Evolutionary conservation across 495 filamentous ascomycete species (phyloP).

Genomic region (Trichoderma gamsii): DNA sequence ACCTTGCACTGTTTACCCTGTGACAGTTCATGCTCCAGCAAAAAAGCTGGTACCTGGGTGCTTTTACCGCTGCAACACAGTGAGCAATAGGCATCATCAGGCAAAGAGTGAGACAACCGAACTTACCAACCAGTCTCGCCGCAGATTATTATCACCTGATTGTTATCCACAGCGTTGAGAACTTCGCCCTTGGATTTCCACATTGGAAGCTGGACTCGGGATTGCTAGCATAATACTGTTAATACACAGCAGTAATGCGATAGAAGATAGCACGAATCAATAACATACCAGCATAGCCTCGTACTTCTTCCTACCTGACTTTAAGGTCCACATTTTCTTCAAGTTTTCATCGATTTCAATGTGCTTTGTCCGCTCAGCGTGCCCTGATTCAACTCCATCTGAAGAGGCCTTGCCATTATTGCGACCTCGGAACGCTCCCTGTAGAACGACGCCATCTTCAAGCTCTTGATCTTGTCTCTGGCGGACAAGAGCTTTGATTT

Average conservation of each 20-base stretch:
- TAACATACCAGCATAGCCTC: constrained; percentile 50
- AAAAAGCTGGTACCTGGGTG: constrained; percentile 88
- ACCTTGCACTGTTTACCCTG: constrained; percentile 79
- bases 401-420: constrained; percentile 41
- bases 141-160: constrained; percentile 85
- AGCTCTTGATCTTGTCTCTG: constrained; percentile 50
- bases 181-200: constrained; percentile 77
- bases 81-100: constrained; percentile 19
- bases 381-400: constrained; percentile 38
- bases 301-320: constrained; percentile 53
- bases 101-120: not conserved
- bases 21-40: constrained; percentile 80
- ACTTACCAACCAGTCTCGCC: constrained; percentile 81
- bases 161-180: constrained; percentile 59
- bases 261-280: not conserved
- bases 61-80: constrained; percentile 65
- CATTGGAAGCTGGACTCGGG: constrained; percentile 74
- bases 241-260: constrained; percentile 19
- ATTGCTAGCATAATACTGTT: constrained; percentile 27
- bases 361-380: constrained; percentile 33
- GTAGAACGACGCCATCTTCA: constrained; percentile 70
- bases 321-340: constrained; percentile 63
- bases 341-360: constrained; percentile 39
- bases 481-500: constrained; percentile 56
- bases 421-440: constrained; percentile 63